Evolutionary conservation across 306 rosid species (phyloP).

Genomic region (Carpinus viminea): DNA sequence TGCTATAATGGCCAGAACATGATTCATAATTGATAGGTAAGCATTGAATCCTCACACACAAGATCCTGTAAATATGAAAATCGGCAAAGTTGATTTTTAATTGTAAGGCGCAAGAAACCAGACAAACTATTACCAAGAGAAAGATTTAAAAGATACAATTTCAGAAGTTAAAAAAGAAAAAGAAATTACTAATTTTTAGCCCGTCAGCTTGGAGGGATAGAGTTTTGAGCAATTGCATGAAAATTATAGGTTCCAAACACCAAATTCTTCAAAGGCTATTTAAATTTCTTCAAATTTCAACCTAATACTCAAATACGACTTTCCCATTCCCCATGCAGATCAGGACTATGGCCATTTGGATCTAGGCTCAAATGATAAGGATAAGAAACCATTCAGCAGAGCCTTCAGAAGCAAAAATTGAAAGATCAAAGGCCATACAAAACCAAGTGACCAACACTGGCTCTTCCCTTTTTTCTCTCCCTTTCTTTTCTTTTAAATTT

Average conservation of each 20-base stretch:
- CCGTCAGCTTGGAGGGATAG: not conserved
- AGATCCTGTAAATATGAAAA: not conserved
- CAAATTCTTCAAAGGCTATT: not conserved
- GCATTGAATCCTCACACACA: not conserved
- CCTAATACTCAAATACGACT: too few species aligned
- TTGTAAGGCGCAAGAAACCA: not conserved
- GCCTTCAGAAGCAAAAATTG: too few species aligned
- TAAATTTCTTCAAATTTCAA: too few species aligned
- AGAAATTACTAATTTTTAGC: not conserved
- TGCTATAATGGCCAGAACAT: not conserved
- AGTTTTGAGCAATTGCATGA: not conserved
- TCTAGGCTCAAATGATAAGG: not conserved
- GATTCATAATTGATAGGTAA: not conserved
- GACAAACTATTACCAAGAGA: not conserved
- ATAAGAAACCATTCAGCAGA: not conserved
- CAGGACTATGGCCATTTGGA: not conserved
- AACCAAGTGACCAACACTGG: not conserved
- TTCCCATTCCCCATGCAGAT: not conserved
- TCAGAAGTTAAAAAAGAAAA: not conserved
- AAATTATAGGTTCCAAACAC: not conserved
- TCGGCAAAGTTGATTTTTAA: not conserved
- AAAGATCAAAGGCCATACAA: not conserved
- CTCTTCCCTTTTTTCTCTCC: not conserved
- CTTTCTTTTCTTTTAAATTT: not conserved
- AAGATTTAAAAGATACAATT: not conserved